Evolutionary conservation across 441 rosid genomes (phyloP).

Genomic region (Brassica balearica): DNA sequence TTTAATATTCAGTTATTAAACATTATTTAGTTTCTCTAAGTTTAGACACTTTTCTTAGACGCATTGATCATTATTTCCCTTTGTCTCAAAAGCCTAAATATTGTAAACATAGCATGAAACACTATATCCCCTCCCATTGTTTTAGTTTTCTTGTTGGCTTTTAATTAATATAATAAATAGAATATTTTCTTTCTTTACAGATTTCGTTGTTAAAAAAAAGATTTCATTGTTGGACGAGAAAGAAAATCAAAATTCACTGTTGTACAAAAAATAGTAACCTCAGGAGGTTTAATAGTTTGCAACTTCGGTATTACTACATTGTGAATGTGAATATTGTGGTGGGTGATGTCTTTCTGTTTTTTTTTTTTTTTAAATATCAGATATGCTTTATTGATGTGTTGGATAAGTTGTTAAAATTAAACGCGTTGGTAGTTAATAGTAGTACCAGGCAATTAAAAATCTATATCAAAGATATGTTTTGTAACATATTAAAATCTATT

Average conservation of each 20-base stretch:
- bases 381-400: background rate
- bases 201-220: background rate
- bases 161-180: conserved; percentile 25
- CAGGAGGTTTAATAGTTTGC: conserved; percentile 11
- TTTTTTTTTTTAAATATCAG: background rate
- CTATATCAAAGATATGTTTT: background rate
- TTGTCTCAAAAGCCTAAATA: conserved; percentile 64
- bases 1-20: background rate
- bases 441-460: background rate
- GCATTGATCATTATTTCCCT: conserved; percentile 49
- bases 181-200: background rate
- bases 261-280: conserved; percentile 2
- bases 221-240: conserved; percentile 8
- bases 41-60: conserved; percentile 51
- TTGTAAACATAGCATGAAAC: conserved; percentile 41
- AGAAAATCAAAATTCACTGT: background rate
- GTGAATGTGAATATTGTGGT: conserved; percentile 5
- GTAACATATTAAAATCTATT: background rate
- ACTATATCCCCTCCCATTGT: conserved; percentile 30
- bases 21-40: conserved; percentile 22
- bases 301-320: conserved; percentile 3
- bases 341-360: background rate
- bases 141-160: conserved; percentile 43
- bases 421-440: background rate
- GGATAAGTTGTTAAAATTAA: background rate